These are phyloP conservation scores for Suillus weaverae DNA, from an alignment of 768 basidiomycete genomes.

Conservation along the genomic window DNA sequence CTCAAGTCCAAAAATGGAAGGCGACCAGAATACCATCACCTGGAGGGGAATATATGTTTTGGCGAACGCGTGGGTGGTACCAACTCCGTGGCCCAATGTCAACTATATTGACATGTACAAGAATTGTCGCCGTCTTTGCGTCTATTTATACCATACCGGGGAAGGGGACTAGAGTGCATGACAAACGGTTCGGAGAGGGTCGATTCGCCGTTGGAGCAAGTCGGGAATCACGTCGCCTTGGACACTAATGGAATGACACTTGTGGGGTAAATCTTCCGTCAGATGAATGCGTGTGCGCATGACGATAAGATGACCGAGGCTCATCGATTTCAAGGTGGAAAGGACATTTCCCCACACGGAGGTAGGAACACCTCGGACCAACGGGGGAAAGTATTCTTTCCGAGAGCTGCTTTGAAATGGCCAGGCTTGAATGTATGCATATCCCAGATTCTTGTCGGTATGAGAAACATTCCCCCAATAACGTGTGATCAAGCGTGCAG, in stretches of 20 bases:
- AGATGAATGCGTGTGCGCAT: neutral
- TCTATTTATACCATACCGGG: neutral
- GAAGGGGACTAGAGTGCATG: neutral
- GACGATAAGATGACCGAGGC: neutral
- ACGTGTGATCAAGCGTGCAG: neutral
- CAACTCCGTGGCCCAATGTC: neutral
- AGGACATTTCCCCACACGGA: neutral
- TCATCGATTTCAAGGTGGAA: neutral
- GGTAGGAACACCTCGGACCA: neutral
- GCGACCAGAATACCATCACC: neutral
- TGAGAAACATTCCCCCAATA: neutral
- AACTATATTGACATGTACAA: neutral
- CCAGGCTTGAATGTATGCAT: neutral
- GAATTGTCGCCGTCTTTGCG: neutral
- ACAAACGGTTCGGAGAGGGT: neutral
- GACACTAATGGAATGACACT: neutral
- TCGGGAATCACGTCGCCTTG: neutral
- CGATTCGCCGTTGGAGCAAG: neutral
- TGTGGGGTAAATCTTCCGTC: neutral
- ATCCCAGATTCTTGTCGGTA: neutral
- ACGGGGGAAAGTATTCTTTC: neutral
- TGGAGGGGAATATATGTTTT: neutral
- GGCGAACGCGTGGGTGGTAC: neutral
- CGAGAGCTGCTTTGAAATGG: neutral
- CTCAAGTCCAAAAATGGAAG: neutral